Evolutionary conservation across 805 yeast genomes (phyloP), one percentile per base, ranked within the genome.

Genomic region (Candida sakaeoensis): DNA sequence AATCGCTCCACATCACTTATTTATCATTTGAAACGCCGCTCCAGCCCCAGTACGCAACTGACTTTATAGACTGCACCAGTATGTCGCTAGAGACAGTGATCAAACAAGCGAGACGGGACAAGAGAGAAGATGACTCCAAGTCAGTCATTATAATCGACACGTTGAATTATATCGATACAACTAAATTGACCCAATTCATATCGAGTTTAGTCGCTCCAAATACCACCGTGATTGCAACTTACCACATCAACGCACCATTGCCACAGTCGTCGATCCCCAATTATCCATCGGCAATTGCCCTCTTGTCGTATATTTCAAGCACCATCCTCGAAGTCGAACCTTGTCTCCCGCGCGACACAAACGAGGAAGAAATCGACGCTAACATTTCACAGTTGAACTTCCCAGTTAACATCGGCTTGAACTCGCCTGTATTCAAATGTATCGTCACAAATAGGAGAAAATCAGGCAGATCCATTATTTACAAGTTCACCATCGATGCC

Each of bases 381-480:
- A 52, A 60, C 8, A 37, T 77, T 1, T 48, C 59, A 2, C 55
- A 52, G 12, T 60, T 81, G 32, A 60, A 67, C 31, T 52, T 83
- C 13, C 84, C 85, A 3, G 61, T 68, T 1, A 45, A 48, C 32
- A 26, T 35, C 5, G 73, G 73, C 2, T 54, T 74, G 37, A 85
- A 88, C 52, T 60, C 63, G 25, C 45, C 59, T 1, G 46, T 21
- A 1, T 83, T 78, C 58, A 61, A 61, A 26, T 54, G 82, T 3
- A 65, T 64, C 3, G 56, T 93, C 40, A 78, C 74, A 5, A 85
- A 82, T 50, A 73, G 93, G 42, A 73, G 97, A 40, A 85, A 85
- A 53, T 85, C 95, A 0, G 99, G 99, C 0, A 72, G 96, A 37
- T 76, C 95, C 0, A 53, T 82, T 18, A 58, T 68, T 1, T 82